A percentile compares a stretch with the other conserved stretches of the same genome.
phyloP scores from a whole-genome alignment of 495 filamentous ascomycete species.

The Chlorociboria aeruginascens region DNA sequence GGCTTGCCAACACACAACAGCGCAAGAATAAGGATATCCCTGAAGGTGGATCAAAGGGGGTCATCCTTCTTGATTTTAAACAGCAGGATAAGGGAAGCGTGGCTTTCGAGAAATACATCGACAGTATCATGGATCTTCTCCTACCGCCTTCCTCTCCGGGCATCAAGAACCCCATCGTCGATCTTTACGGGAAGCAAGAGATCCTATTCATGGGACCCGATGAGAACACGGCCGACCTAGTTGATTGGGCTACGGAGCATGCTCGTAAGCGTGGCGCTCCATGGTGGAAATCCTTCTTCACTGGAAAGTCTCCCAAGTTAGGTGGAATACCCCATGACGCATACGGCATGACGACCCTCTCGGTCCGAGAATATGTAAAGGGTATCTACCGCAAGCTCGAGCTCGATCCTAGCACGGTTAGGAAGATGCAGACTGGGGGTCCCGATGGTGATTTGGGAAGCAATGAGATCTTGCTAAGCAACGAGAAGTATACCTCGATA shows the following conservation, averaged over 20 bases:
- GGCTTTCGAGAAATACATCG: slow-evolving; percentile 98
- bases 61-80: slow-evolving; percentile 84
- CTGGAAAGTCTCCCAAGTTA: slow-evolving; percentile 89
- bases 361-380: slow-evolving; percentile 87
- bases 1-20: slow-evolving; percentile 94
- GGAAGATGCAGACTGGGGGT: slow-evolving; percentile 94
- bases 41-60: slow-evolving; percentile 97
- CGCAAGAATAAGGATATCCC: slow-evolving; percentile 99
- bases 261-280: slow-evolving; percentile 77
- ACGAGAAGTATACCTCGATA: slow-evolving; percentile 86
- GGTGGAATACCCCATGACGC: slow-evolving; percentile 92
- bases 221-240: slow-evolving; percentile 94
- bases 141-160: slow-evolving; percentile 81
- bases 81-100: slow-evolving; percentile 86
- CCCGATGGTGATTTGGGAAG: slow-evolving; percentile 95
- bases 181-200: slow-evolving; percentile 85
- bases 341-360: slow-evolving; percentile 97
- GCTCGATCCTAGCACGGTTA: slow-evolving; percentile 68
- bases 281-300: slow-evolving; percentile 99
- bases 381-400: slow-evolving; percentile 95
- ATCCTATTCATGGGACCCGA: slow-evolving; percentile 98
- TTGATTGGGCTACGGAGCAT: slow-evolving; percentile 96
- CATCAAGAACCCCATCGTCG: slow-evolving; percentile 97
- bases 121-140: slow-evolving; percentile 90
- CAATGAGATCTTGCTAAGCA: slow-evolving; percentile 91